Evolutionary conservation across 1,284 basidiomycete genomes (phyloP).

Genomic region (Cryptococcus sp.): DNA sequence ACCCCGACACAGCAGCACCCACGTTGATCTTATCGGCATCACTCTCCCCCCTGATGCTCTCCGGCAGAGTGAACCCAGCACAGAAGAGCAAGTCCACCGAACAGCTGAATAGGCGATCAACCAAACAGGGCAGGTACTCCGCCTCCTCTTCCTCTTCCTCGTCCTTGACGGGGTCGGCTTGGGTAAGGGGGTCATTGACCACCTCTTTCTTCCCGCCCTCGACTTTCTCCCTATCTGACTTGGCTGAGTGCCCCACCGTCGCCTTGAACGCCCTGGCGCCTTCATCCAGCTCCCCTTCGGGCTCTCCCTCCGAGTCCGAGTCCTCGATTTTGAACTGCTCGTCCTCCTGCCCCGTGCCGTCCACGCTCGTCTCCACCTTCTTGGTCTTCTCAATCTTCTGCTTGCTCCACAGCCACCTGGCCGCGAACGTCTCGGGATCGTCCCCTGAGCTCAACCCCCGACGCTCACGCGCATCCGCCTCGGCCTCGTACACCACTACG

Average conservation of each 20-base stretch:
- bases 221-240: slow-evolving; percentile 14
- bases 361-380: slow-evolving; percentile 4
- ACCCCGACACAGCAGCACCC: slow-evolving; percentile 35
- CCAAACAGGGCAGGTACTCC: slow-evolving; percentile 64
- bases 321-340: slow-evolving; percentile 37
- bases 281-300: slow-evolving; percentile 56
- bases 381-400: slow-evolving; percentile 38
- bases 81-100: slow-evolving; percentile 82
- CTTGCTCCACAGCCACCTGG: slow-evolving; percentile 23
- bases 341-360: slow-evolving; percentile 12
- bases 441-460: slow-evolving; percentile 14
- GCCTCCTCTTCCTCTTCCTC: slow-evolving; percentile 42
- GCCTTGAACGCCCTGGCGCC: slow-evolving; percentile 55
- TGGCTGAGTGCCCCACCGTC: slow-evolving; percentile 33
- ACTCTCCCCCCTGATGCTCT: slow-evolving; percentile 65
- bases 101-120: slow-evolving; percentile 71
- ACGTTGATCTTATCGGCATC: slow-evolving; percentile 71
- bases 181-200: slow-evolving; percentile 31
- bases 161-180: slow-evolving; percentile 3
- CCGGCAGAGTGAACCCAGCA: slow-evolving; percentile 83
- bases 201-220: slow-evolving; percentile 10
- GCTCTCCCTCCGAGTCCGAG: slow-evolving; percentile 60
- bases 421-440: slow-evolving; percentile 26
- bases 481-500: slow-evolving; percentile 78
- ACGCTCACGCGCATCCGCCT: slow-evolving; percentile 58